These are phyloP conservation scores for Artemisia annua DNA, from an alignment of 129 eudicot genomes.

Conservation along the genomic window DNA sequence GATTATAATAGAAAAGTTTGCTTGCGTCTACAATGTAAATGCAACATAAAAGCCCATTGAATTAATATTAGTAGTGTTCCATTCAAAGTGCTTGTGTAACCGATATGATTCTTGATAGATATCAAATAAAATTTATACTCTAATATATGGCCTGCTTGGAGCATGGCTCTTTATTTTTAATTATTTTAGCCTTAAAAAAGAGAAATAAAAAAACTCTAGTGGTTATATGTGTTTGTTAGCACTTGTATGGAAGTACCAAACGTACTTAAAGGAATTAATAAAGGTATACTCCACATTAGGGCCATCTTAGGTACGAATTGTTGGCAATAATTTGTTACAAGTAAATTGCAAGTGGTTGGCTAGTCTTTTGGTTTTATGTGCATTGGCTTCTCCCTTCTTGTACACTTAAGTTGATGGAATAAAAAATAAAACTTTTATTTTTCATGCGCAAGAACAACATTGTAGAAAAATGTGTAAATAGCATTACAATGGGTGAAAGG, in stretches of 20 bases:
- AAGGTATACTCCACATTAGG: conserved; percentile 18
- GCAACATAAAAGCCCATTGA: neutral
- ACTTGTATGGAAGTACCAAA: conserved; percentile 11
- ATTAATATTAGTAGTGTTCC: neutral
- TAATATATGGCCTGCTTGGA: too few species aligned
- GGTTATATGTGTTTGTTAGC: neutral
- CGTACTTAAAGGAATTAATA: conserved; percentile 5
- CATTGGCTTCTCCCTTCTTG: conserved; percentile 13
- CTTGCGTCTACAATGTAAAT: neutral
- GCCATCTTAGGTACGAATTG: conserved; percentile 22
- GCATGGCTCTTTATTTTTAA: too few species aligned
- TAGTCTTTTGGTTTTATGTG: conserved; percentile 4
- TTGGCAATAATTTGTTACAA: conserved; percentile 7
- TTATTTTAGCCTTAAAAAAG: too few species aligned
- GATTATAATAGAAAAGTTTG: neutral
- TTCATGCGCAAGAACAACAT: neutral
- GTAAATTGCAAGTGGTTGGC: conserved; percentile 20
- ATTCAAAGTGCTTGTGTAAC: neutral
- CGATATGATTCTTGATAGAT: neutral
- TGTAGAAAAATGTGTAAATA: neutral
- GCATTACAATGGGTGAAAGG: neutral
- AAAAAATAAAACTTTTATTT: neutral
- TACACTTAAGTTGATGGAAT: neutral
- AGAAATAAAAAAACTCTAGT: neutral
- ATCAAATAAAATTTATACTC: neutral